These are phyloP conservation scores for Gracilaria domingensis DNA, from an alignment of 23 red algal genomes.

Conservation along the genomic window DNA sequence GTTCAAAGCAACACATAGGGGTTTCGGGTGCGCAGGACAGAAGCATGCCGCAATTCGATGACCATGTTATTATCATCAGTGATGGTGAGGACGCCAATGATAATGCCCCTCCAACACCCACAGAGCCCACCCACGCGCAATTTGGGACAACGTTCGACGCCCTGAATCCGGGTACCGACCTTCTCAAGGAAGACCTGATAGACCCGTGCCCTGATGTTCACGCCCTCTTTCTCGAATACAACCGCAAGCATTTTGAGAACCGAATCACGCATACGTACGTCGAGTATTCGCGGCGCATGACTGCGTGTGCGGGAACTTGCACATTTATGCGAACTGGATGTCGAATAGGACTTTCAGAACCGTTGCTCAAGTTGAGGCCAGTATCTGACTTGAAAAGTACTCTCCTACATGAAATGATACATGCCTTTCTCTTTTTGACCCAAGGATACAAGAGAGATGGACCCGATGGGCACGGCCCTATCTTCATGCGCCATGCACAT, in stretches of 20 bases:
- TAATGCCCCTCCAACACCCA: not conserved
- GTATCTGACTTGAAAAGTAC: conserved; percentile 68
- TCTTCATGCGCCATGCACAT: conserved; percentile 48
- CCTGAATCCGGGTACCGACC: not conserved
- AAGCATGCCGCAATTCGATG: not conserved
- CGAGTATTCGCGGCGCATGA: conserved; percentile 79
- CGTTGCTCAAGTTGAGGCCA: conserved; percentile 62
- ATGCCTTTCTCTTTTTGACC: conserved; percentile 77
- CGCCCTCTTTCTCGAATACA: conserved; percentile 70
- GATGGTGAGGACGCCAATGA: conserved; percentile 20
- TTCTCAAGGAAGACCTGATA: conserved; percentile 12
- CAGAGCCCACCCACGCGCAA: not conserved
- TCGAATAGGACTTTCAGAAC: conserved; percentile 75
- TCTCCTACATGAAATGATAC: conserved; percentile 86
- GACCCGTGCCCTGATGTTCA: conserved; percentile 74
- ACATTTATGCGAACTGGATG: conserved; percentile 62
- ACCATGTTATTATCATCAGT: conserved; percentile 3
- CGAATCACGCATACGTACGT: conserved; percentile 58
- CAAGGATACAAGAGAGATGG: conserved; percentile 50
- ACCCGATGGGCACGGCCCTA: conserved; percentile 69
- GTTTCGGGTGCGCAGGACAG: no score
- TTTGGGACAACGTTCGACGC: not conserved
- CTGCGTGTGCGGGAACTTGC: conserved; percentile 76
- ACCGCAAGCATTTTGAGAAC: conserved; percentile 67
- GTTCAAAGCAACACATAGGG: not conserved